Evolutionary conservation across 1,139 yeast genomes (phyloP), one percentile per base, ranked within the genome.

Genomic region (Lodderomyces orthopsilosis): DNA sequence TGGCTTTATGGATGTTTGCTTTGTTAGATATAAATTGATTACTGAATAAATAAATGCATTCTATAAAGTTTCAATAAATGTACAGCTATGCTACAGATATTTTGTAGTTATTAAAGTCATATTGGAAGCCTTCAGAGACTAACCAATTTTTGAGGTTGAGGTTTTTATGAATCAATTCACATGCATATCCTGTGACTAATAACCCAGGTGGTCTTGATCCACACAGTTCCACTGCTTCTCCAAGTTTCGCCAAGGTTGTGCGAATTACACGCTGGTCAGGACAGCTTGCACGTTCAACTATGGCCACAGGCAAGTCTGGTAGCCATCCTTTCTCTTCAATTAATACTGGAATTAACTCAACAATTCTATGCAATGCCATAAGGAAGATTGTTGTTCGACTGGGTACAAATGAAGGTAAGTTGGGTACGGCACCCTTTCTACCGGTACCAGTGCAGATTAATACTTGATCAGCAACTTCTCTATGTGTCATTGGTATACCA

Each of bases 201-300:
- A 93, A 68, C 0, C 98, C 98, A 0, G 98, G 98, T 1, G 98
- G 98, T 49, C 96, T 73, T 10, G 94, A 85, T 0, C 96, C 98
- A 41, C 82, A 78, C n/a, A 77, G 78, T 51, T 84, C 85, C 1
- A 90, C 79, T 0, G 94, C 95, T 26, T 74, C 81, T 0, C 83
- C 84, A 1, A 90, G 79, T 49, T 83, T 66, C 40, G 73, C 71
- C 41, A 93, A 66, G 1, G 80, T 75, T 0, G 96, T 87, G 50
- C 96, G 70, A 4, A 91, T 82, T 10, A 91, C 74, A 45, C 98
- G 67, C 65, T 93, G 97, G 58, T 91, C 98, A 0, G 94, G 91
- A 62, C 97, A 89, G 15, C 94, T 84, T 0, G 97, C 96, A 46
- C 97, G 74, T 61, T 93, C 98, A 2, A 91, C 81, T 15, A 91